Percentiles rank a stretch among this genome's conserved stretches.
These are phyloP conservation scores for Amanita pseudoporphyria DNA, from an alignment of 768 basidiomycete genomes.

Conservation along the genomic window DNA sequence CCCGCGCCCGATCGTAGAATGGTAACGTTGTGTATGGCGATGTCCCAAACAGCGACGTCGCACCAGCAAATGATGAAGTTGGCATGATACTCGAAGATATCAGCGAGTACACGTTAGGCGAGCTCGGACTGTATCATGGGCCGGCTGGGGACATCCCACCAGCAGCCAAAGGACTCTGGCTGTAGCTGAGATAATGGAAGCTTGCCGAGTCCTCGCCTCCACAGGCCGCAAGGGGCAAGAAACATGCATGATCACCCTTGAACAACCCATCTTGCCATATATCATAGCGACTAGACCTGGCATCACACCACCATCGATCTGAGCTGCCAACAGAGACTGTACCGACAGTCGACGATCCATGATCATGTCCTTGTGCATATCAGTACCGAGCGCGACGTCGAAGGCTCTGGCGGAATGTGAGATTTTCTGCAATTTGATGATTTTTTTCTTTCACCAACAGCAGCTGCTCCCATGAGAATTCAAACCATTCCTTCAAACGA, in stretches of 20 bases:
- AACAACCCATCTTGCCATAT: conserved; percentile 67
- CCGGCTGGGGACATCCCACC: conserved; percentile 86
- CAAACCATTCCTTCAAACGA: conserved; percentile 99
- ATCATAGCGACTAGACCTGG: conserved; percentile 92
- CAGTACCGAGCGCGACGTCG: conserved; percentile 91
- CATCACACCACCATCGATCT: conserved; percentile 82
- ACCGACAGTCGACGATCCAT: conserved; percentile 91
- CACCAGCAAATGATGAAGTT: conserved; percentile 75
- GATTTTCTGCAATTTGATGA: conserved; percentile 97
- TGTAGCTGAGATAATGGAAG: conserved; percentile 66
- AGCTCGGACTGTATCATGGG: conserved; percentile 85
- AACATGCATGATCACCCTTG: conserved; percentile 80
- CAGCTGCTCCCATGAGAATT: conserved; percentile 97
- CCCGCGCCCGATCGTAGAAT: conserved; percentile 57
- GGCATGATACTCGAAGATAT: conserved; percentile 83
- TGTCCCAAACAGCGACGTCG: conserved; percentile 73
- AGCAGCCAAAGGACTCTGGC: conserved; percentile 78
- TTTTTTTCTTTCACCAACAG: conserved; percentile 98
- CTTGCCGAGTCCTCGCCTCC: conserved; percentile 75
- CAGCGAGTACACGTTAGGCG: conserved; percentile 81
- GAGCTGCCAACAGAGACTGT: conserved; percentile 68
- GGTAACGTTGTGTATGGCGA: conserved; percentile 79
- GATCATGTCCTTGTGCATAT: conserved; percentile 97
- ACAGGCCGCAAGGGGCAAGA: conserved; percentile 89
- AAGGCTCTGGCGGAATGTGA: conserved; percentile 97